Conservation (phyloP, 768 basidiomycete species). For the Russula emetica region DNA sequence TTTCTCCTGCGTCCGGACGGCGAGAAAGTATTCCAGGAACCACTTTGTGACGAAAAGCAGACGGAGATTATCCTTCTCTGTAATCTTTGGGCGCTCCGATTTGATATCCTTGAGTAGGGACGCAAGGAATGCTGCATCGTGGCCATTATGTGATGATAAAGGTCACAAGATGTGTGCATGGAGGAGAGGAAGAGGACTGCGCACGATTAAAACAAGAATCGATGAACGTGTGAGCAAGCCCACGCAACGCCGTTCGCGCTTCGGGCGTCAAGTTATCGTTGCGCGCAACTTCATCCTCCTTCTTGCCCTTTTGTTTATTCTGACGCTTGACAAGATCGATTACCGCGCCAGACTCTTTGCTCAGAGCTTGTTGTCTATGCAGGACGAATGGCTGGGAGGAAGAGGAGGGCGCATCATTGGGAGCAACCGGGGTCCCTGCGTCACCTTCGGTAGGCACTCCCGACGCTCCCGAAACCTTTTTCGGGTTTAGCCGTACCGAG, state of each 20-base stretch:
- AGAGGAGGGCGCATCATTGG: slow-evolving; percentile 29
- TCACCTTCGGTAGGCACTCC: slow-evolving; percentile 31
- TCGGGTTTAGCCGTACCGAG: slow-evolving; percentile 64
- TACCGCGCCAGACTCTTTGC: slow-evolving; percentile 58
- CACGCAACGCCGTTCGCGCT: slow-evolving; percentile 59
- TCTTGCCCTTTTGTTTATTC: slow-evolving; percentile 58
- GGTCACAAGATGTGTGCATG: slow-evolving; percentile 9
- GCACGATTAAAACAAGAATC: slow-evolving; percentile 85
- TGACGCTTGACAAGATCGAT: slow-evolving; percentile 52
- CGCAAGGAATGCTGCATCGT: slow-evolving; percentile 70
- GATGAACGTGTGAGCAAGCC: slow-evolving; percentile 67
- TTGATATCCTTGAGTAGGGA: slow-evolving; percentile 89
- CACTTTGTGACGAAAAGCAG: slow-evolving; percentile 84
- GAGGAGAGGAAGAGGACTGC: slow-evolving; percentile 33
- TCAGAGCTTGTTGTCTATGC: slow-evolving; percentile 81
- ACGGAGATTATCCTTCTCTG: slow-evolving; percentile 92
- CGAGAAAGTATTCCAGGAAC: slow-evolving; percentile 88
- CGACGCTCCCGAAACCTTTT: slow-evolving; percentile 34
- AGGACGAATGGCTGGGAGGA: slow-evolving; percentile 65
- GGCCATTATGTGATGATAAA: not conserved
- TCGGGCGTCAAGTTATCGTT: slow-evolving; percentile 66
- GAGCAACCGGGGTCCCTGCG: slow-evolving; percentile 29
- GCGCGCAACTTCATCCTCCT: slow-evolving; percentile 62
- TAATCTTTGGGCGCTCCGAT: slow-evolving; percentile 85
- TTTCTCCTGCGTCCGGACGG: slow-evolving; percentile 41